A percentile compares a stretch with the other conserved stretches of the same genome.
These are phyloP conservation scores for Biancaea sappan DNA, from an alignment of 306 rosid genomes.

Conservation along the genomic window DNA sequence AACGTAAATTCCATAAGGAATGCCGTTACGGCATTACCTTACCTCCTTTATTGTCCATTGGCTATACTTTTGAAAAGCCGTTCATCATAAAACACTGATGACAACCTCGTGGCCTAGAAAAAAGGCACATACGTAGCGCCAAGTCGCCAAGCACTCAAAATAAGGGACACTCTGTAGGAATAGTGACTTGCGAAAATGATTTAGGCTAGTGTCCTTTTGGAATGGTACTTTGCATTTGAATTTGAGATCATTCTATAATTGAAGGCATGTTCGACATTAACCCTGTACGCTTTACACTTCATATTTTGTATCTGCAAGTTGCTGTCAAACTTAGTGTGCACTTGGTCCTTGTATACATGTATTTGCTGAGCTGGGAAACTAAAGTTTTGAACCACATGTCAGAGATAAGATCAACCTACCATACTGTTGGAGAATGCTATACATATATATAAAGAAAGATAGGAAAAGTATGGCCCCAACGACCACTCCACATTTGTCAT, in stretches of 20 bases:
- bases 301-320: neutral
- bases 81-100: slow-evolving; percentile 8
- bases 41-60: slow-evolving; percentile 4
- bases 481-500: neutral
- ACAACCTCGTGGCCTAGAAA: neutral
- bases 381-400: neutral
- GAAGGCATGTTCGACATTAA: neutral
- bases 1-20: neutral
- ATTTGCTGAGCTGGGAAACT: neutral
- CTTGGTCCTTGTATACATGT: neutral
- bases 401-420: neutral
- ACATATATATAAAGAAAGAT: neutral
- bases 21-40: neutral
- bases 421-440: neutral
- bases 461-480: neutral
- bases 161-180: neutral
- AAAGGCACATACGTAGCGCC: neutral
- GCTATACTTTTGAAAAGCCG: neutral
- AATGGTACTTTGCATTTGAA: neutral
- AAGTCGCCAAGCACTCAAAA: neutral
- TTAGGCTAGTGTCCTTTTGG: neutral
- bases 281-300: neutral
- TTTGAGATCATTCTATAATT: neutral
- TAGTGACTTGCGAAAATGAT: neutral
- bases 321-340: neutral